Base-by-base conservation (phyloP, 2,329 filamentous ascomycete species). In the Orbilia quercus region DNA sequence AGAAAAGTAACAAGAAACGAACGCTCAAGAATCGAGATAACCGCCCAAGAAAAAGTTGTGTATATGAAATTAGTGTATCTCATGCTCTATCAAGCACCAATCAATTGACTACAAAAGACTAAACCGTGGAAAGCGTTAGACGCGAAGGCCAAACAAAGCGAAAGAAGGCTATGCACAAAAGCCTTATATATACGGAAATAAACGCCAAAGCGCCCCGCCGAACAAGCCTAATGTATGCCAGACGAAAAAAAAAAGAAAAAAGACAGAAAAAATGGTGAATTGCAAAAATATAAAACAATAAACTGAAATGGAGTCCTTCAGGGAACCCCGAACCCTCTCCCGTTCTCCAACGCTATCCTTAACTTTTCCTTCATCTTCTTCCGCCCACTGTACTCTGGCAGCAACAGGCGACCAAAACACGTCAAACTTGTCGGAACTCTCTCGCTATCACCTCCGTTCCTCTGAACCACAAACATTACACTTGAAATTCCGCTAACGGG, bases 271-370 rank as follows among this genome's bases (percentile, higher is more conserved):
- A 57, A 57, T 31, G 28, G 9, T n/a, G n/a, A 31, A 31, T 31
- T 4, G 28, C 4, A 31, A 31, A 22, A 14, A 40, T 22, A 2
- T 3, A 57, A 57, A 40, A 34, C 2, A 20, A 22, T 9, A 12
- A 9, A 47, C 4, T 16, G 9, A n/a, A n/a, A 18, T 20, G 50
- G 11, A n/a, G 18, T n/a, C 31, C 7, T 16, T 57, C 16, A 93
- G 75, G 90, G 88, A 83, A 91, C 90, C 20, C 94, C 95, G 82
- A 98, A 98, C 0, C 95, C 94, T 78, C 90, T 89, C 6, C 90
- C 88, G 81, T 97, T 95, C 81, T 94, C 88, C 79, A 99, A 83
- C 58, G 95, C 95, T 84, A 96, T 88, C n/a, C 84, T 85, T 78
- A 99, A 81, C 78, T 93, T 91, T 81, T 89, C 84, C 79, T 85